These are phyloP conservation scores for Citrus australasica DNA, from an alignment of 345 rosid genomes.

Conservation along the genomic window DNA sequence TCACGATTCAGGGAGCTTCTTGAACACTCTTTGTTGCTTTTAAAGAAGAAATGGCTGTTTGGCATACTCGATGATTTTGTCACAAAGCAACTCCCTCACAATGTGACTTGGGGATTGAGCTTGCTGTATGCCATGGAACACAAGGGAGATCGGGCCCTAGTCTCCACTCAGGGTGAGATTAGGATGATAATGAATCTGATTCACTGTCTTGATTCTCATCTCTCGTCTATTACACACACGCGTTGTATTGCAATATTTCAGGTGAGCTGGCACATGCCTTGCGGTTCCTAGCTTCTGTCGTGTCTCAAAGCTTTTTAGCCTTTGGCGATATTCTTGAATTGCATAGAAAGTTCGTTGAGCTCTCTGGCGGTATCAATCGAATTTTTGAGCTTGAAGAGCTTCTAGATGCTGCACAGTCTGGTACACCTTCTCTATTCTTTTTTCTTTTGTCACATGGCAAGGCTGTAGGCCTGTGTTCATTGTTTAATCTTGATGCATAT, in stretches of 20 bases:
- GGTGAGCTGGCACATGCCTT: slow-evolving; percentile 95
- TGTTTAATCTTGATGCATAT: background rate
- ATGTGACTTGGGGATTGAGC: slow-evolving; percentile 98
- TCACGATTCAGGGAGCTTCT: slow-evolving; percentile 81
- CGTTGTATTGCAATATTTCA: slow-evolving; percentile 26
- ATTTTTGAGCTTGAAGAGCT: slow-evolving; percentile 96
- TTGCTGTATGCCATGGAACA: slow-evolving; percentile 91
- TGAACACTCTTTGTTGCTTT: slow-evolving; percentile 71
- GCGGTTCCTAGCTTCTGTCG: slow-evolving; percentile 96
- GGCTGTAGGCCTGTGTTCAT: background rate
- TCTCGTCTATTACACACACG: background rate
- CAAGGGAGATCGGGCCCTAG: slow-evolving; percentile 79
- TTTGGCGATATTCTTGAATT: slow-evolving; percentile 96
- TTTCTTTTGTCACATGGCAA: background rate
- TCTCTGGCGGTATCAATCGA: slow-evolving; percentile 87
- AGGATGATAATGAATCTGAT: background rate
- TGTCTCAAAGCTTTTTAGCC: slow-evolving; percentile 97
- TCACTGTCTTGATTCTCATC: slow-evolving; percentile 2
- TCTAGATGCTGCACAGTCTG: slow-evolving; percentile 81
- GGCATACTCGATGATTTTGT: slow-evolving; percentile 92
- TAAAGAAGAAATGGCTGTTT: slow-evolving; percentile 89
- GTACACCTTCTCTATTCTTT: slow-evolving; percentile 31
- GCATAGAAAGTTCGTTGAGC: slow-evolving; percentile 86
- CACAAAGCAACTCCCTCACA: slow-evolving; percentile 97
- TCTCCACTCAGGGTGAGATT: slow-evolving; percentile 77